Base-by-base conservation (phyloP, 768 basidiomycete species). In the Rhizopogon sp. region DNA sequence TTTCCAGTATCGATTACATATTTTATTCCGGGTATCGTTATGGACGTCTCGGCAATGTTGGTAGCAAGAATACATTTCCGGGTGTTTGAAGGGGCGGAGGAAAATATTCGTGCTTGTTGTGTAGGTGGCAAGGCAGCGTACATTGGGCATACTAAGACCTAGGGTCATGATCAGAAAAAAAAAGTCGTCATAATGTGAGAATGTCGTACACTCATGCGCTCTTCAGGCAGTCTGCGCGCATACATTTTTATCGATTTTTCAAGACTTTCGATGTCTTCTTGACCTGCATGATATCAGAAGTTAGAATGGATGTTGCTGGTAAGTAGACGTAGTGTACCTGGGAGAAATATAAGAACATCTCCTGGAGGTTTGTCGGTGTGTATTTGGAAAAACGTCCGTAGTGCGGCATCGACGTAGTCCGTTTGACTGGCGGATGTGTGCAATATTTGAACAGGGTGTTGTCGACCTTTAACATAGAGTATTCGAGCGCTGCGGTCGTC, bases 1-100 rank as follows among this genome's bases (percentile, higher is more conserved):
- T 94, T 88, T 2, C 97, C 97, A 0, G 93, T 89, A 71, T 99
- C 97, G 39, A 99, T 90, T 6, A 99, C 95, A 69, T 91, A 98
- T 63, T 83, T 88, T 54, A 99, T 86, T 0, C 94, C 94, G 3
- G 95, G 93, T 65, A 99, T 97, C 13, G 97, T 98, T 66, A 99
- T 93, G 11, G 90, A 92, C 0, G 97, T 98, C 71, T 99, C 97
- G 10, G 97, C 97, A 56, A 99, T 95, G 70, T 98, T 99, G 16
- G 97, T 99, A 2, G 97, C 88, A 39, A 99, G 76, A 58, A 99
- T 93, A 71, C 94, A 90, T 71, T 98, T 95, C 54, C 97, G 83
- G 2, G 81, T 82, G 51, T 83, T 79, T 1, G 80, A 66, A 13
- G 88, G 83, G 0, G 90, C 72, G 1, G 83, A 72, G 0, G 70